phyloP scores from a whole-genome alignment of 352 stramenopile genomes.

The Globisporangium orthogonon region DNA sequence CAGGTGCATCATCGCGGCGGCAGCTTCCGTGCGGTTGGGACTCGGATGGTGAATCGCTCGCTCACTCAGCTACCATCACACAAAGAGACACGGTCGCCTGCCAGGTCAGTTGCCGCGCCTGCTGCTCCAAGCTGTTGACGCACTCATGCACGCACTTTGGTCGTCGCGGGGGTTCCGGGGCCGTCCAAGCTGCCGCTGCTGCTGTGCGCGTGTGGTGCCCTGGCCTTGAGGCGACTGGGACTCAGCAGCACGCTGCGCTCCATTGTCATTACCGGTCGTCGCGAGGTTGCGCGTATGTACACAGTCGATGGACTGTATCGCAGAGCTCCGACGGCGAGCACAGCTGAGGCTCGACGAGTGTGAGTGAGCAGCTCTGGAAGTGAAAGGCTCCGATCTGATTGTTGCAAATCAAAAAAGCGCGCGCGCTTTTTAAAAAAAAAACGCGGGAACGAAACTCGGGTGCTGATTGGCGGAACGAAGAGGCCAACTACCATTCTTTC shows the following conservation, averaged over 20 bases:
- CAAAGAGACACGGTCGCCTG: background rate
- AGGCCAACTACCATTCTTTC: background rate
- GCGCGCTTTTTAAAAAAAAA: constrained; percentile 15
- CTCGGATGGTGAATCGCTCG: constrained; percentile 58
- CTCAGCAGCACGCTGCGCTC: constrained; percentile 33
- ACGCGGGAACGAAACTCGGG: constrained; percentile 6
- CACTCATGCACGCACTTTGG: constrained; percentile 5
- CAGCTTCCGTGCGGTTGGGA: constrained; percentile 71
- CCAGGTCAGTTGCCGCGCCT: background rate
- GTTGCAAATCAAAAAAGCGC: constrained; percentile 7
- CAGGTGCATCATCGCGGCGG: constrained; percentile 75
- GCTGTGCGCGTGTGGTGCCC: constrained; percentile 1
- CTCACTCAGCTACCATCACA: constrained; percentile 8
- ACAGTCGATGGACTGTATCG: background rate
- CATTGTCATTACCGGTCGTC: constrained; percentile 27
- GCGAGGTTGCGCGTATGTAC: background rate
- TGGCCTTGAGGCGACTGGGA: constrained; percentile 21
- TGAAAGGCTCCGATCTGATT: background rate
- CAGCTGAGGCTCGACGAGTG: background rate
- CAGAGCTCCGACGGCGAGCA: background rate
- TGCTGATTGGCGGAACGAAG: background rate
- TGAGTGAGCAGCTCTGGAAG: constrained; percentile 4
- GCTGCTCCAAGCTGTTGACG: background rate
- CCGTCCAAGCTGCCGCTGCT: constrained; percentile 3
- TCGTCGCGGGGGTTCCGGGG: constrained; percentile 18